Conservation (phyloP, 176 grass and related monocot species). For the Rhipidocladum racemiflorum region DNA sequence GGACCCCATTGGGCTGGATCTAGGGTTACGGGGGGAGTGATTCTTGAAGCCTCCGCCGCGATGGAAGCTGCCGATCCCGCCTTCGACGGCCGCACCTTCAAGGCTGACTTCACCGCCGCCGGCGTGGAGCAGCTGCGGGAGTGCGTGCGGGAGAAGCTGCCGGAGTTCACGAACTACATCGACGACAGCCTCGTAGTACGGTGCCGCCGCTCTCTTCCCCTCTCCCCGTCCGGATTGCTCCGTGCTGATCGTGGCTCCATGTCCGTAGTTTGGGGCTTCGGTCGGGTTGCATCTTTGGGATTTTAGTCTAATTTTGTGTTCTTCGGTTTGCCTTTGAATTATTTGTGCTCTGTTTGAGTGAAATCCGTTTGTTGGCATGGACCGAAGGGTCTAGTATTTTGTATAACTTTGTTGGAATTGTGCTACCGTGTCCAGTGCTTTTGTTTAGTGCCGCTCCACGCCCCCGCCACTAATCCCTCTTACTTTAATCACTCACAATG, state of each 20-base stretch:
- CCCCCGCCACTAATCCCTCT: background rate
- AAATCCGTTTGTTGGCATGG: background rate
- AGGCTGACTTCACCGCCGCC: constrained; percentile 30
- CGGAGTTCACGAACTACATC: constrained; percentile 29
- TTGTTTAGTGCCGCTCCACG: background rate
- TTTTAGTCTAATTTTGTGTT: background rate
- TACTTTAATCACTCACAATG: background rate
- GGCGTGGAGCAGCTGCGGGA: constrained; percentile 41
- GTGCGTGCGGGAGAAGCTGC: constrained; percentile 59
- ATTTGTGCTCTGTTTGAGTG: background rate
- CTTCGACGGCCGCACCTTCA: constrained; percentile 31
- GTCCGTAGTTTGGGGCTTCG: background rate
- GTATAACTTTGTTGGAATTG: background rate
- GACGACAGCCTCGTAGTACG: constrained; percentile 50
- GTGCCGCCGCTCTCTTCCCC: background rate
- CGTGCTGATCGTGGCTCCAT: background rate
- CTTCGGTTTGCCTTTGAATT: background rate
- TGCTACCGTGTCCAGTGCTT: background rate
- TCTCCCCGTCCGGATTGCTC: background rate
- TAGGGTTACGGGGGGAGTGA: constrained; percentile 48
- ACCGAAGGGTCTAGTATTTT: background rate
- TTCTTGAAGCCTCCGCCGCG: constrained; percentile 27
- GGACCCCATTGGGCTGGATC: constrained; percentile 44
- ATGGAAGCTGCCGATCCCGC: constrained; percentile 52
- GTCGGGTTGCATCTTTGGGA: background rate